Base-by-base conservation (phyloP, 192 early-diverging fungal genomes). In the Podila epigama region DNA sequence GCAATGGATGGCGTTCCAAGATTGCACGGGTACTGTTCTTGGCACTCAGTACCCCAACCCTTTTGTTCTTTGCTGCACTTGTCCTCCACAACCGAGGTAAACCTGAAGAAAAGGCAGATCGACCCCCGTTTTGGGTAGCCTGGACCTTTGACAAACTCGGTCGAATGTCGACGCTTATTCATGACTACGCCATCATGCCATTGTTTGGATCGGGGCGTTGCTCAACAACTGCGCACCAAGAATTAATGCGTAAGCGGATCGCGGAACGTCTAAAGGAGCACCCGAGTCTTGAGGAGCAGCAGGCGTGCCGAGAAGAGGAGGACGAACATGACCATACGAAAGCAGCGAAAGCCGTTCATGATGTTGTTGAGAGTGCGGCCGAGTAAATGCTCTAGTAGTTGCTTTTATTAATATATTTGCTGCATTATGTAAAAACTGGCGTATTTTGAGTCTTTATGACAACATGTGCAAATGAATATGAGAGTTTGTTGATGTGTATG, bases 141-240 rank as follows among this genome's bases (percentile, higher is more conserved):
- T 68, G 65, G 64, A 13, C 25, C 27, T 50, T 63, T 51, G 72
- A 75, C 44, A 75, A 58, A 48, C 32, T 13, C 6, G 25, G 42
- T 18, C 12, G 65, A 13, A 39, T 61, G 41, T 75, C 65, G n/a
- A 22, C 48, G 5, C 3, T 41, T 5, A 25, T 65, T 0, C 59
- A 75, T 28, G 70, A 66, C 28, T 58, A 58, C 15, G 0, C 61
- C 13, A 48, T 66, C 15, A 50, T 58, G 3, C 70, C 63, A 1
- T n/a, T 75, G 28, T 62, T 75, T 51, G 70, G 70, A 35, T 66
- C 63, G 4, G 70, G 70, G 39, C 55, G 70, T 20, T 28, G 50
- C 28, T 66, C 58, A 32, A 39, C 63, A 1, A 25, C 18, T 9
- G 58, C 51, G 12, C 70, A 75, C 15, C 63, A 60, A 34, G 39